These are phyloP conservation scores for Lyophyllum decastes DNA, from an alignment of 768 basidiomycete genomes.

Conservation along the genomic window DNA sequence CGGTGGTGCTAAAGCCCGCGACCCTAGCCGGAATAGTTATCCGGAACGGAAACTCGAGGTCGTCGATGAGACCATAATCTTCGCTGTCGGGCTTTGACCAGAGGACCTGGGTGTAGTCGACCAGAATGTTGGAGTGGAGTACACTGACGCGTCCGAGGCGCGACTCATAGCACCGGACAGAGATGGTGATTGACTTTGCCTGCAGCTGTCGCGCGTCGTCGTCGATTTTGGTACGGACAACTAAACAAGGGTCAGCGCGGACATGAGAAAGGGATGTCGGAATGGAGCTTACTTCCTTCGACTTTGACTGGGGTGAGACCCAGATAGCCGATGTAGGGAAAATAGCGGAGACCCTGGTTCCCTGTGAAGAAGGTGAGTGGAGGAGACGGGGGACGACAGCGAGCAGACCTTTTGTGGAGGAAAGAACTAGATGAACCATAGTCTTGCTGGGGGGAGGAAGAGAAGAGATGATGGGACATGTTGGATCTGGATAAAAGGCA, in stretches of 20 bases:
- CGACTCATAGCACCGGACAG: constrained; percentile 84
- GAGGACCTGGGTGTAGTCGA: constrained; percentile 64
- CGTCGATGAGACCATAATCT: constrained; percentile 61
- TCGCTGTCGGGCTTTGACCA: constrained; percentile 66
- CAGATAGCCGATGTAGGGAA: constrained; percentile 77
- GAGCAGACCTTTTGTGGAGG: constrained; percentile 55
- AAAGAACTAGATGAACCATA: constrained; percentile 73
- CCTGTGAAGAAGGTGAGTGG: constrained; percentile 35
- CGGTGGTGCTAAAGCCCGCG: constrained; percentile 66
- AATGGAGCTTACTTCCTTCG: constrained; percentile 62
- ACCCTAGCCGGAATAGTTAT: constrained; percentile 65
- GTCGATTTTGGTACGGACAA: constrained; percentile 72
- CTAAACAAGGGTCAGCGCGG: constrained; percentile 30
- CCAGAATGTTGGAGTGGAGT: constrained; percentile 63
- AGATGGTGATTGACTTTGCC: constrained; percentile 67
- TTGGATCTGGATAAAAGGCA: constrained; percentile 43
- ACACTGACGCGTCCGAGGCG: constrained; percentile 62
- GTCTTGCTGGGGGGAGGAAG: constrained; percentile 25
- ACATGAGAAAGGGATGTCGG: constrained; percentile 5
- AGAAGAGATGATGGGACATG: constrained; percentile 28
- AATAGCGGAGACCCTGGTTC: constrained; percentile 69
- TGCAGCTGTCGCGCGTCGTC: constrained; percentile 68
- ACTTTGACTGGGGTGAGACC: constrained; percentile 79
- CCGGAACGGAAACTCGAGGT: constrained; percentile 70
- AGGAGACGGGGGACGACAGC: not conserved